Evolutionary conservation across 805 yeast genomes (phyloP).

Genomic region (Hagleromyces aurorensis): DNA sequence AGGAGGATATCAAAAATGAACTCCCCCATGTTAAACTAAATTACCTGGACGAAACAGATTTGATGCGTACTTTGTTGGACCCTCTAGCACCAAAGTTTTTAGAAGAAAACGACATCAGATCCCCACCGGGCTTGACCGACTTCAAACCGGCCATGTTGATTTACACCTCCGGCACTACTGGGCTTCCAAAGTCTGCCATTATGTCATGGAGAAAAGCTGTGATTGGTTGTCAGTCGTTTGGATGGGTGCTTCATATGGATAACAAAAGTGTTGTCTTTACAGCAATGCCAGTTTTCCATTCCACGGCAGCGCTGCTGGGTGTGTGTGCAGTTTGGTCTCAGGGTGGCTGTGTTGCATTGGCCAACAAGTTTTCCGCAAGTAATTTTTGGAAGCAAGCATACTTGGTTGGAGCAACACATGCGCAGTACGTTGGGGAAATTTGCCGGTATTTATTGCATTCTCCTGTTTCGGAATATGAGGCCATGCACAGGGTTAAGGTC

Average conservation of each 20-base stretch:
- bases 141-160: conserved; percentile 63
- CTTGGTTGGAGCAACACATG: conserved; percentile 61
- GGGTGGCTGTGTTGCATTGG: conserved; percentile 72
- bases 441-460: conserved; percentile 76
- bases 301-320: conserved; percentile 87
- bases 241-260: conserved; percentile 56
- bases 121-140: conserved; percentile 44
- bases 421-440: conserved; percentile 93
- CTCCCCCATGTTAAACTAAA: conserved; percentile 37
- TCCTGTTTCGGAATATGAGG: conserved; percentile 58
- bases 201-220: conserved; percentile 84
- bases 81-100: conserved; percentile 42
- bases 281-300: conserved; percentile 93
- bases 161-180: conserved; percentile 92
- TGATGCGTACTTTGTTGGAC: conserved; percentile 36
- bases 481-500: conserved; percentile 47
- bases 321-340: conserved; percentile 56
- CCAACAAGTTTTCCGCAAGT: conserved; percentile 74
- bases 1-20: conserved; percentile 32
- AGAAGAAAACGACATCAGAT: conserved; percentile 49
- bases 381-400: conserved; percentile 87
- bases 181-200: conserved; percentile 87
- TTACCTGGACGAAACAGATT: conserved; percentile 44
- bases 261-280: conserved; percentile 58
- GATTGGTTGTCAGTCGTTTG: conserved; percentile 64